phyloP scores from a whole-genome alignment of 345 rosid species.

The Hibiscus trionum region DNA sequence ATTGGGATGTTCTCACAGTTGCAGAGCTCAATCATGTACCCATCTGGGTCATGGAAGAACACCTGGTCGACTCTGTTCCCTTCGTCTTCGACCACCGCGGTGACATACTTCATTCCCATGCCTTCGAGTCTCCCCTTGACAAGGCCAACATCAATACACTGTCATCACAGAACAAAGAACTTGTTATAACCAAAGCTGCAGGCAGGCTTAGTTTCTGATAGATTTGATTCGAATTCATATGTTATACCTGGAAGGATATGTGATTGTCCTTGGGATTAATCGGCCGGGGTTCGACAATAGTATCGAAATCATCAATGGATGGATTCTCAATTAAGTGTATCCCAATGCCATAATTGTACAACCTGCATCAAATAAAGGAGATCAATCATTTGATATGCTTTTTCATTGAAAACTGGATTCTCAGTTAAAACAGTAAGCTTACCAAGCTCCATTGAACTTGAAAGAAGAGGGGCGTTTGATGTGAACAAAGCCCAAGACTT shows the following conservation, averaged over 20 bases:
- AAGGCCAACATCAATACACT: slow-evolving; percentile 44
- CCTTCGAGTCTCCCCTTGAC: slow-evolving; percentile 43
- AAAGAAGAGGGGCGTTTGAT: slow-evolving; percentile 64
- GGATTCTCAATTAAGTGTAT: slow-evolving; percentile 59
- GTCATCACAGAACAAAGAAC: neutral
- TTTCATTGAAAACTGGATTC: neutral
- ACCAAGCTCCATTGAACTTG: slow-evolving; percentile 60
- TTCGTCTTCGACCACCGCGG: slow-evolving; percentile 42
- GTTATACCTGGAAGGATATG: slow-evolving; percentile 44
- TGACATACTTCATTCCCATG: slow-evolving; percentile 40
- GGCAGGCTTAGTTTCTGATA: neutral
- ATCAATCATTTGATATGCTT: neutral
- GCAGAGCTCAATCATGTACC: slow-evolving; percentile 55
- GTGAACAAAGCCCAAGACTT: slow-evolving; percentile 42
- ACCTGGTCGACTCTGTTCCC: slow-evolving; percentile 45
- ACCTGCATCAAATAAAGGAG: slow-evolving; percentile 21
- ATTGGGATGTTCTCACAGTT: slow-evolving; percentile 50
- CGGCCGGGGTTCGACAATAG: slow-evolving; percentile 27
- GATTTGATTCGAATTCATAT: neutral
- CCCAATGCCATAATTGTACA: slow-evolving; percentile 51
- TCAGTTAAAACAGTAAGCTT: neutral
- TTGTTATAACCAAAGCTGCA: neutral
- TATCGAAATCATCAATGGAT: slow-evolving; percentile 32
- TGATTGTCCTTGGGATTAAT: slow-evolving; percentile 59
- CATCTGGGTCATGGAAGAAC: slow-evolving; percentile 62